Evolutionary conservation across 2,329 filamentous ascomycete species (phyloP).

Genomic region (Cladorrhinum sp.): DNA sequence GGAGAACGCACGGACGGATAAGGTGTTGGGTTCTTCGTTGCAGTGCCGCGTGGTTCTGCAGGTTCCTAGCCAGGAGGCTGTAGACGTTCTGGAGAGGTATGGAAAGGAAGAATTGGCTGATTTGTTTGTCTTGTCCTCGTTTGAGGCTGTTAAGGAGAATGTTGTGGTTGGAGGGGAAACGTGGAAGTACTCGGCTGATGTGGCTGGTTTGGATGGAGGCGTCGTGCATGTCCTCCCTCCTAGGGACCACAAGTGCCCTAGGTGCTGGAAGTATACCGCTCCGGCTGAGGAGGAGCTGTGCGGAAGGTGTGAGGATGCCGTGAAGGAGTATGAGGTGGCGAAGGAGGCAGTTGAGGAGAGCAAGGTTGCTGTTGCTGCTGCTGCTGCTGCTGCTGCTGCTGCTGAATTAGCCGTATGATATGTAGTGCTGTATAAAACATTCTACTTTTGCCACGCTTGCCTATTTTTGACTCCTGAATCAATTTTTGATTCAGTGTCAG

Average conservation of each 20-base stretch:
- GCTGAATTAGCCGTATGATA: too few species aligned
- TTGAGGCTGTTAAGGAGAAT: constrained; percentile 40
- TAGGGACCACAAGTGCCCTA: constrained; percentile 66
- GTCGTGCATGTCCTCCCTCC: constrained; percentile 45
- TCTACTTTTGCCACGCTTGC: too few species aligned
- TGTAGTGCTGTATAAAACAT: too few species aligned
- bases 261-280: constrained; percentile 88
- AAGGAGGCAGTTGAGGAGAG: constrained; percentile 9
- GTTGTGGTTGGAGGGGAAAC: constrained; percentile 32
- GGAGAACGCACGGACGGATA: constrained; percentile 68
- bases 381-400: too few species aligned
- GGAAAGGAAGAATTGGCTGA: constrained; percentile 53
- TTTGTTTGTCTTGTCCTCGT: constrained; percentile 68
- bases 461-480: too few species aligned
- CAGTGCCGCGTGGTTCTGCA: constrained; percentile 67
- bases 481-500: too few species aligned
- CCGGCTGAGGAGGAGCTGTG: constrained; percentile 66
- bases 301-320: constrained; percentile 65
- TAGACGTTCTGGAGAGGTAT: constrained; percentile 39
- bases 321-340: constrained; percentile 33
- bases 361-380: too few species aligned
- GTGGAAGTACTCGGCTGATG: constrained; percentile 43
- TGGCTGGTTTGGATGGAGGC: constrained; percentile 48
- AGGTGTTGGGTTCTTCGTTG: constrained; percentile 75
- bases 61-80: constrained; percentile 38